A percentile compares a stretch with the other conserved stretches of the same genome.
phyloP scores from a whole-genome alignment of 108 stramenopile species.

The Nitzschia sp. region DNA sequence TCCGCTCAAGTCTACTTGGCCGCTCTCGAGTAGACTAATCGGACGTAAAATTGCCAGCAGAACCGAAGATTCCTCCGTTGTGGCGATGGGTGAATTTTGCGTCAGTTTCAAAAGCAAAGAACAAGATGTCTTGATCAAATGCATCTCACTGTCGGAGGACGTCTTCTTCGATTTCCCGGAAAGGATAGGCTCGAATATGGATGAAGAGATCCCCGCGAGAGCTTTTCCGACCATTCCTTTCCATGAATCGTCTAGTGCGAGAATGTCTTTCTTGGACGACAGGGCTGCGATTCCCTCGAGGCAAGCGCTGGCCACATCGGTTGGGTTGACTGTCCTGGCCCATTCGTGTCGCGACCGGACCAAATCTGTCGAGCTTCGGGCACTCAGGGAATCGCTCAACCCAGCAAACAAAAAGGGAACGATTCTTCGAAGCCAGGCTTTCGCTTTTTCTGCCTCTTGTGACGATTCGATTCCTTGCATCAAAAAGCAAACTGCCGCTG shows the following conservation, averaged over 20 bases:
- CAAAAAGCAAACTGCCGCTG: constrained; percentile 37
- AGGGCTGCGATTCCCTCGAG: constrained; percentile 16
- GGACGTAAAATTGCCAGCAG: constrained; percentile 42
- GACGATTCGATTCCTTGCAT: constrained; percentile 22
- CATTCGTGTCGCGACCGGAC: constrained; percentile 1
- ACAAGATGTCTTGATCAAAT: not conserved
- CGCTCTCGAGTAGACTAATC: constrained; percentile 44
- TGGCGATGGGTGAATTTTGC: not conserved
- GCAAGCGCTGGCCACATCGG: constrained; percentile 26
- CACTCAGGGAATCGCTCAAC: constrained; percentile 24
- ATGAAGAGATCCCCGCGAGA: constrained; percentile 3
- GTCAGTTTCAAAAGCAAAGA: not conserved
- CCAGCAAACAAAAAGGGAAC: constrained; percentile 52
- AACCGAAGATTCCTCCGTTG: constrained; percentile 27
- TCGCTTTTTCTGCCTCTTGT: constrained; percentile 10
- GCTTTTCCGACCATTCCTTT: constrained; percentile 12
- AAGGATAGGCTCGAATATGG: constrained; percentile 26
- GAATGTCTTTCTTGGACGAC: not conserved
- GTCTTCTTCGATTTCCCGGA: not conserved
- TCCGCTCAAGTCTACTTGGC: constrained; percentile 1
- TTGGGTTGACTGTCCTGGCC: constrained; percentile 11
- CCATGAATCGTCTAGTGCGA: constrained; percentile 16
- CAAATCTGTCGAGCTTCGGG: not conserved
- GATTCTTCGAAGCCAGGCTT: constrained; percentile 51
- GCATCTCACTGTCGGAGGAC: not conserved